Percentiles rank a stretch among this genome's conserved stretches.
These are phyloP conservation scores for Spinellus fusiger DNA, from an alignment of 192 early-diverging fungal species.

Conservation along the genomic window DNA sequence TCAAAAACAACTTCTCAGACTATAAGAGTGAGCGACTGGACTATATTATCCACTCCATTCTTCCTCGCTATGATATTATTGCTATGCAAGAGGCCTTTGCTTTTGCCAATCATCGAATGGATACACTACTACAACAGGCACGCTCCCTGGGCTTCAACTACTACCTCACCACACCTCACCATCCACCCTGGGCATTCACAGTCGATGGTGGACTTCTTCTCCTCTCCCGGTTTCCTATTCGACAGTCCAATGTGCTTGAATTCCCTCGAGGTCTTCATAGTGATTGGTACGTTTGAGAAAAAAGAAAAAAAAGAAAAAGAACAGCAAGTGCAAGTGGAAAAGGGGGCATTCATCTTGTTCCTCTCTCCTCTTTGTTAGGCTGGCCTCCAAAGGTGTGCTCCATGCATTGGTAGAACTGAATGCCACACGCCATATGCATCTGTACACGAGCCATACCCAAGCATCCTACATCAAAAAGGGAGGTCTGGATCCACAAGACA, in stretches of 20 bases:
- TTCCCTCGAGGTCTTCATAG: constrained; percentile 61
- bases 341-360: background rate
- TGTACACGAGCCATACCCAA: constrained; percentile 84
- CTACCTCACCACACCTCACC: constrained; percentile 48
- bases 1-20: constrained; percentile 67
- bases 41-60: constrained; percentile 57
- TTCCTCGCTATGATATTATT: constrained; percentile 69
- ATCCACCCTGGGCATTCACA: constrained; percentile 50
- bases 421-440: constrained; percentile 43
- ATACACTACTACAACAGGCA: constrained; percentile 51
- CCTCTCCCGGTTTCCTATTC: constrained; percentile 64
- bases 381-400: constrained; percentile 68
- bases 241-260: constrained; percentile 45
- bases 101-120: constrained; percentile 55
- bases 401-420: constrained; percentile 63
- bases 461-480: constrained; percentile 56
- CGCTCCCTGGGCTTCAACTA: constrained; percentile 63
- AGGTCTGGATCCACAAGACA: constrained; percentile 43
- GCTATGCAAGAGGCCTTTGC: constrained; percentile 80
- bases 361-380: constrained; percentile 26
- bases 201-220: constrained; percentile 76
- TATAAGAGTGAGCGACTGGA: constrained; percentile 73
- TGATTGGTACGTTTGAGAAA: constrained; percentile 52
- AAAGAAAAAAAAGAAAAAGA: background rate
- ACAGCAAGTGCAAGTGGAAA: background rate